Conservation (phyloP, 768 basidiomycete genomes). For the Rhodotorula kratochvilovae region DNA sequence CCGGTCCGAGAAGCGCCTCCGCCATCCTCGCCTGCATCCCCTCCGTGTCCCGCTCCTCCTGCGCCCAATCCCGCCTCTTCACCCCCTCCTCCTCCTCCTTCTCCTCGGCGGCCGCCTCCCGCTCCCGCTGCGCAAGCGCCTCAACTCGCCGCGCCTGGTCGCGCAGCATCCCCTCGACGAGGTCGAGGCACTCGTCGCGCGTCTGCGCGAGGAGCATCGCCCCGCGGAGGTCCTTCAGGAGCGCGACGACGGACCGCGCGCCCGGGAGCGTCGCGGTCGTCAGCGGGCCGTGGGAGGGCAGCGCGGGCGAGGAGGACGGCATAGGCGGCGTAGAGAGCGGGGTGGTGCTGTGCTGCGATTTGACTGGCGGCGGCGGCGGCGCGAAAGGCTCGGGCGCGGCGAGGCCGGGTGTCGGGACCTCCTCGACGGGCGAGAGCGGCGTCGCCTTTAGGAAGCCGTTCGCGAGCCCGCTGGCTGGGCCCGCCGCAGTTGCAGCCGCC, state of each 20-base stretch:
- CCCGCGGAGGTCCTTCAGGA: not conserved
- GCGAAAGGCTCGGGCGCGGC: not conserved
- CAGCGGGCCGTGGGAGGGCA: not conserved
- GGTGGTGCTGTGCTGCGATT: not conserved
- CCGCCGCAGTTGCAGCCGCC: not conserved
- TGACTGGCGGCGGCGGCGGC: no score
- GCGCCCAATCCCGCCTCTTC: no score
- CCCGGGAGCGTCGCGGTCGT: not conserved
- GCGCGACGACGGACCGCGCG: not conserved
- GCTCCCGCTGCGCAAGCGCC: not conserved
- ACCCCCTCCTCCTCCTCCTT: not conserved
- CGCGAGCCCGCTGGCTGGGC: not conserved
- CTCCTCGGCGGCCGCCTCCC: not conserved
- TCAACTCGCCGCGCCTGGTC: not conserved
- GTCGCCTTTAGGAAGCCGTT: not conserved
- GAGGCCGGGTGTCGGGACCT: not conserved
- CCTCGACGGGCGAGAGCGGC: not conserved
- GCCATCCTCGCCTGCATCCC: no score
- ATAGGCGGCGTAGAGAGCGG: not conserved
- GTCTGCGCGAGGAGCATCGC: not conserved
- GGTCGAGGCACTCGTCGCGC: conserved; percentile 1
- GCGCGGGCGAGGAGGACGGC: not conserved
- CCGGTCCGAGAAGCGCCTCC: no score
- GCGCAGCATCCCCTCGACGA: not conserved
- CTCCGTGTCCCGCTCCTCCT: not conserved